phyloP scores from a whole-genome alignment of 2,329 filamentous ascomycete genomes.

The Trichoderma koningiopsis region DNA sequence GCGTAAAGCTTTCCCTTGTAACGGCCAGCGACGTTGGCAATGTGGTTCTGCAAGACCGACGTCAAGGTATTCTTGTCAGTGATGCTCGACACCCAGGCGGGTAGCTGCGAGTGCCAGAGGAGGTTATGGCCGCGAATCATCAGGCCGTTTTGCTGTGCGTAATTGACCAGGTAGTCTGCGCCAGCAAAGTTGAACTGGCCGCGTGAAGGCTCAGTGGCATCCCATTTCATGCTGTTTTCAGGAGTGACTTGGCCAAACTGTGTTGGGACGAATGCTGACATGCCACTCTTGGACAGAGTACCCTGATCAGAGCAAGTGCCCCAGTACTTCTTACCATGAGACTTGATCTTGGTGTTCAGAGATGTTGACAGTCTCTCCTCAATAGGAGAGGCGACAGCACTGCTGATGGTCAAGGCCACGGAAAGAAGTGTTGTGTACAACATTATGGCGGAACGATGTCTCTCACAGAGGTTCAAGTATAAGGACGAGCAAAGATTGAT shows the following conservation, averaged over 20 bases:
- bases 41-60: background rate
- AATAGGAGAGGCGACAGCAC: background rate
- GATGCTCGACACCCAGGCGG: background rate
- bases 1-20: background rate
- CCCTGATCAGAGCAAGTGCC: background rate
- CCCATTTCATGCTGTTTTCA: constrained; percentile 9
- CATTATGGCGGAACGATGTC: background rate
- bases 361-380: constrained; percentile 1
- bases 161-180: background rate
- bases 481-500: background rate
- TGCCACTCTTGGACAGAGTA: constrained; percentile 6
- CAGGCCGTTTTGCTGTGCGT: background rate
- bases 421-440: background rate
- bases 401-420: background rate
- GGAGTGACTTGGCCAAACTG: constrained; percentile 2
- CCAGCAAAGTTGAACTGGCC: background rate
- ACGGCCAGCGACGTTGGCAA: background rate
- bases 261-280: background rate
- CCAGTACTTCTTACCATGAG: constrained; percentile 10
- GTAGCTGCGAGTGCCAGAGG: background rate
- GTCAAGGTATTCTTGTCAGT: background rate
- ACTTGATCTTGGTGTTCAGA: background rate
- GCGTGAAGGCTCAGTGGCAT: background rate
- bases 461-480: background rate
- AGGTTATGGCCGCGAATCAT: background rate